Conservation (phyloP, 257 asterid species). For the Penstemon barbatus region DNA sequence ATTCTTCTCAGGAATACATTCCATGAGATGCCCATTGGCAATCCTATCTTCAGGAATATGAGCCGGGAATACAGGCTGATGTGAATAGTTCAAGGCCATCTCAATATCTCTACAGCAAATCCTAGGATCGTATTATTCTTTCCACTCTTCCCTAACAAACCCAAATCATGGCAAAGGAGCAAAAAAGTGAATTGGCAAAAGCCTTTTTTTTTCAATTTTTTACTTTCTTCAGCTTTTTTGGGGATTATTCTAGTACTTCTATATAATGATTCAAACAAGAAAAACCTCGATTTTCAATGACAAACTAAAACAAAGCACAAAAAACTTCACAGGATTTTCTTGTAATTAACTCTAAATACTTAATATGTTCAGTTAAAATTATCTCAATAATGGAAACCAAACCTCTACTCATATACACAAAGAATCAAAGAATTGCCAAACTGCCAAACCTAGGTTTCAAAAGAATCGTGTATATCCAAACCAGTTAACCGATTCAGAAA, state of each 20-base stretch:
- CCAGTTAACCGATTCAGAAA: too few relatives aligned
- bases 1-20: slow-evolving; percentile 55
- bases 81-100: slow-evolving; percentile 93
- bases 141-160: slow-evolving; percentile 14
- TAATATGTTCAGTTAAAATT: too few relatives aligned
- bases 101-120: slow-evolving; percentile 45
- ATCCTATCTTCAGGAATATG: slow-evolving; percentile 65
- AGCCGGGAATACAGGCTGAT: slow-evolving; percentile 37
- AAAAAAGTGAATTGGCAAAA: background rate
- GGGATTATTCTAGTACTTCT: background rate
- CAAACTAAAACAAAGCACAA: slow-evolving; percentile 85
- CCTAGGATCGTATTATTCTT: background rate
- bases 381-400: too few relatives aligned
- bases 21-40: slow-evolving; percentile 60
- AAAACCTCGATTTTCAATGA: slow-evolving; percentile 83
- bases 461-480: too few relatives aligned
- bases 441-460: slow-evolving; percentile 34
- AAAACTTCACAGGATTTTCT: slow-evolving; percentile 80
- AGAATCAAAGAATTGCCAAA: slow-evolving; percentile 40
- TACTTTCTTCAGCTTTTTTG: too few relatives aligned
- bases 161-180: background rate
- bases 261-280: slow-evolving; percentile 47
- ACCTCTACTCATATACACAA: slow-evolving; percentile 5
- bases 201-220: slow-evolving; percentile 9
- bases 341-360: slow-evolving; percentile 33